phyloP scores from a whole-genome alignment of 257 asterid species.

The Thymus mandschuricus region DNA sequence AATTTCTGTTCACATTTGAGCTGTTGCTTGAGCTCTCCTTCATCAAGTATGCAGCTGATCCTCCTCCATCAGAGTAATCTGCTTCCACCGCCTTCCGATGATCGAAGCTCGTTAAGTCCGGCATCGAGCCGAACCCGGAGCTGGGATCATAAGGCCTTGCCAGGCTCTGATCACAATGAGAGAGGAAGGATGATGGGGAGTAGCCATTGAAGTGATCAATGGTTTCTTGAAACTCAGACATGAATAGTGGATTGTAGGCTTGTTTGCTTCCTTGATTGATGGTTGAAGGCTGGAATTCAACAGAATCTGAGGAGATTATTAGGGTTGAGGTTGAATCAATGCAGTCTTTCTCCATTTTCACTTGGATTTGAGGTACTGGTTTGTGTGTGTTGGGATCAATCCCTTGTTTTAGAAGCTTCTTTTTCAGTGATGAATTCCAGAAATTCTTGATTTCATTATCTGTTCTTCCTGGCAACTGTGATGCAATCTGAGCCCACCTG shows the following conservation, averaged over 20 bases:
- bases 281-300: neutral
- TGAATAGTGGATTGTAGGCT: slow-evolving; percentile 53
- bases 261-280: slow-evolving; percentile 21
- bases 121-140: slow-evolving; percentile 42
- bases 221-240: slow-evolving; percentile 53
- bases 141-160: slow-evolving; percentile 34
- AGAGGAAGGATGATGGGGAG: slow-evolving; percentile 19
- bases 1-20: slow-evolving; percentile 36
- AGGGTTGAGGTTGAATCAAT: slow-evolving; percentile 34
- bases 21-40: slow-evolving; percentile 51
- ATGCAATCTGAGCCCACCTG: slow-evolving; percentile 94
- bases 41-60: slow-evolving; percentile 37
- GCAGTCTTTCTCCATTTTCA: slow-evolving; percentile 33
- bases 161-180: slow-evolving; percentile 27
- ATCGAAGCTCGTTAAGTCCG: slow-evolving; percentile 45
- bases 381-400: slow-evolving; percentile 81
- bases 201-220: slow-evolving; percentile 33
- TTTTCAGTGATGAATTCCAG: slow-evolving; percentile 82
- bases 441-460: slow-evolving; percentile 88
- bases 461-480: slow-evolving; percentile 87
- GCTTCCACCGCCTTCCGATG: slow-evolving; percentile 38
- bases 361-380: slow-evolving; percentile 37
- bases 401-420: slow-evolving; percentile 72
- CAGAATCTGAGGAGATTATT: neutral
- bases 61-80: slow-evolving; percentile 35